Conservation (phyloP, 1,139 yeast species). For the Kodamaea suecica region DNA sequence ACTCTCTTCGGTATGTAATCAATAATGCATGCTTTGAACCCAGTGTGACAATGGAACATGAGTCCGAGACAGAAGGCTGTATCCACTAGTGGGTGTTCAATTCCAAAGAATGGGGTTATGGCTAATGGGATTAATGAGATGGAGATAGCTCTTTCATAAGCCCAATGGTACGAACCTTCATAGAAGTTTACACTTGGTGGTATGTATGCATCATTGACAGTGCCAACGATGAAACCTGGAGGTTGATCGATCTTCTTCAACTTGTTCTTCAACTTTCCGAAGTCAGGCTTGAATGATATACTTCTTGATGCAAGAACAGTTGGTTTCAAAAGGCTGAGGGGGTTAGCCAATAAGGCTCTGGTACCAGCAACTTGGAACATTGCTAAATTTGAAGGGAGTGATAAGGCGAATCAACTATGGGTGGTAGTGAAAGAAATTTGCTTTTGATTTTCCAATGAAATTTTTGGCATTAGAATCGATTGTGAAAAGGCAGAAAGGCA, state of each 20-base stretch:
- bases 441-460: no score
- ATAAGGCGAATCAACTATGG: no score
- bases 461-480: no score
- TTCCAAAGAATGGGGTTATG: slow-evolving; percentile 71
- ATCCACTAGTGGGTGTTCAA: slow-evolving; percentile 67
- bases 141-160: slow-evolving; percentile 69
- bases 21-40: slow-evolving; percentile 80
- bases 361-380: neutral
- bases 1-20: slow-evolving; percentile 88
- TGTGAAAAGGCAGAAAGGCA: no score
- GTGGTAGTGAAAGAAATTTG: no score
- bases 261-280: slow-evolving; percentile 37
- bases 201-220: slow-evolving; percentile 77
- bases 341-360: neutral
- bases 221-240: slow-evolving; percentile 66
- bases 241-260: slow-evolving; percentile 55
- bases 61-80: slow-evolving; percentile 60
- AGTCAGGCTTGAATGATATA: slow-evolving; percentile 42
- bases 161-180: slow-evolving; percentile 90
- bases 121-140: slow-evolving; percentile 72
- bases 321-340: neutral
- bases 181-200: slow-evolving; percentile 57
- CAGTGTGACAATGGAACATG: slow-evolving; percentile 74
- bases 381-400: no score
- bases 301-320: neutral